These are phyloP conservation scores for Aspergillus pseudonomiae DNA, from an alignment of 2,329 filamentous ascomycete genomes.

Conservation along the genomic window DNA sequence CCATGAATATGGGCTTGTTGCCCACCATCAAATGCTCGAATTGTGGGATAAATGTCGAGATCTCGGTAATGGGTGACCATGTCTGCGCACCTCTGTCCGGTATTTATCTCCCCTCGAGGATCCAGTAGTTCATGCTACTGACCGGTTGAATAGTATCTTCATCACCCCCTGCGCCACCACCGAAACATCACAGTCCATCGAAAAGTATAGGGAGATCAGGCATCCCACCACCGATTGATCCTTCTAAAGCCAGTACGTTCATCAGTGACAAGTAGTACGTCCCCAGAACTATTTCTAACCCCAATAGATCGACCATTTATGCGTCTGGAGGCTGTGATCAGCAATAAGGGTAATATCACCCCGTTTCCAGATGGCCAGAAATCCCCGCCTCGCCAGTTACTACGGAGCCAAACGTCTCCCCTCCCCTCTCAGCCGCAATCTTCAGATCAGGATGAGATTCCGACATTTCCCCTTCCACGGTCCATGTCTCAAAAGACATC, in stretches of 20 bases:
- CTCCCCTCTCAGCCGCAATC: conserved; percentile 45
- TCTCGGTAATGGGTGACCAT: conserved; percentile 85
- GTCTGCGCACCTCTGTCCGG: conserved; percentile 59
- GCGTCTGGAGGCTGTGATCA: conserved; percentile 52
- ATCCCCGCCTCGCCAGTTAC: conserved; percentile 43
- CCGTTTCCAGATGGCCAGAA: conserved; percentile 64
- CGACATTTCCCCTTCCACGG: conserved; percentile 54
- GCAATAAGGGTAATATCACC: conserved; percentile 62
- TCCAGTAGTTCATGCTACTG: not conserved
- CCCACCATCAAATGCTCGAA: conserved; percentile 86
- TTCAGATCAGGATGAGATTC: conserved; percentile 54
- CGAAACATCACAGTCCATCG: conserved; percentile 31
- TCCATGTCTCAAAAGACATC: conserved; percentile 28
- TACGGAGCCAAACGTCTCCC: conserved; percentile 45
- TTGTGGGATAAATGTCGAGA: conserved; percentile 77
- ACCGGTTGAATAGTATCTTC: conserved; percentile 13
- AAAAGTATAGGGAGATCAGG: conserved; percentile 43
- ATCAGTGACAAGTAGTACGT: not conserved
- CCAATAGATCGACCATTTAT: conserved; percentile 45
- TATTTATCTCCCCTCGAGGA: conserved; percentile 24
- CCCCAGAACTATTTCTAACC: conserved; percentile 2
- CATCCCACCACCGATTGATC: conserved; percentile 59
- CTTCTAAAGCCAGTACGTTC: conserved; percentile 61
- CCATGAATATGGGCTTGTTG: conserved; percentile 68
- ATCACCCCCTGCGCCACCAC: conserved; percentile 30